Conservation (phyloP, 208 protist genomes). For the Trypanosoma mega region DNA sequence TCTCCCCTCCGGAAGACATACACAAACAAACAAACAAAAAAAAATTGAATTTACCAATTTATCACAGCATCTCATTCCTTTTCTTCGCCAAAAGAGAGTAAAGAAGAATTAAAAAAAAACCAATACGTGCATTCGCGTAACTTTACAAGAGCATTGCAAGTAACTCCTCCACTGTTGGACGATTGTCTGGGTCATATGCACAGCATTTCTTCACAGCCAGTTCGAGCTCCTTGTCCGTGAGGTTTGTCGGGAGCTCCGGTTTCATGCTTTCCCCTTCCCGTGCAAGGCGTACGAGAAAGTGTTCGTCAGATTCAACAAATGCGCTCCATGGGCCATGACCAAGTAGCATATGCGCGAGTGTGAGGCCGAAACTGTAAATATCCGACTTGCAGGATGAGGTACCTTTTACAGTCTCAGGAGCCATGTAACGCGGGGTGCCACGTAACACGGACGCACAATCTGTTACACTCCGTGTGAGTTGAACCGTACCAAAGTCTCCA, state of each 20-base stretch:
- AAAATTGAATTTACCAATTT: too few relatives aligned
- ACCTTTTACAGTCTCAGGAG: slow-evolving; percentile 25
- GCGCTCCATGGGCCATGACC: slow-evolving; percentile 18
- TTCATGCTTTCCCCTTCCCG: slow-evolving; percentile 37
- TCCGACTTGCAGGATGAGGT: slow-evolving; percentile 16
- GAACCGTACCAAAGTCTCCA: slow-evolving; percentile 35
- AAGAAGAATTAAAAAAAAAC: too few relatives aligned
- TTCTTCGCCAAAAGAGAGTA: too few relatives aligned
- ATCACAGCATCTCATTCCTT: too few relatives aligned
- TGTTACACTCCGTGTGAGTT: slow-evolving; percentile 3
- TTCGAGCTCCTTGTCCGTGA: slow-evolving; percentile 40
- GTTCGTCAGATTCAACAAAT: slow-evolving; percentile 44
- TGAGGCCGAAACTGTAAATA: slow-evolving; percentile 32
- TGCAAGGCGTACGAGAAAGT: slow-evolving; percentile 45
- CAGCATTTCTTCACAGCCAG: slow-evolving; percentile 45
- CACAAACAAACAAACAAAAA: too few relatives aligned
- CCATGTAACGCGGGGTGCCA: slow-evolving; percentile 33
- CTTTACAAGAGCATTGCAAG: slow-evolving; percentile 41
- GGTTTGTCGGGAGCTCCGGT: slow-evolving; percentile 33
- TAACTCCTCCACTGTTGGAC: slow-evolving; percentile 49
- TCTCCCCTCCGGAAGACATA: too few relatives aligned
- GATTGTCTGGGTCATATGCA: slow-evolving; percentile 30
- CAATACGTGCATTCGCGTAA: too few relatives aligned
- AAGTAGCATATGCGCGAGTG: slow-evolving; percentile 20
- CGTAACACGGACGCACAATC: slow-evolving; percentile 5